These are phyloP conservation scores for Eucalyptus lansdowneana DNA, from an alignment of 345 rosid species.

Conservation along the genomic window DNA sequence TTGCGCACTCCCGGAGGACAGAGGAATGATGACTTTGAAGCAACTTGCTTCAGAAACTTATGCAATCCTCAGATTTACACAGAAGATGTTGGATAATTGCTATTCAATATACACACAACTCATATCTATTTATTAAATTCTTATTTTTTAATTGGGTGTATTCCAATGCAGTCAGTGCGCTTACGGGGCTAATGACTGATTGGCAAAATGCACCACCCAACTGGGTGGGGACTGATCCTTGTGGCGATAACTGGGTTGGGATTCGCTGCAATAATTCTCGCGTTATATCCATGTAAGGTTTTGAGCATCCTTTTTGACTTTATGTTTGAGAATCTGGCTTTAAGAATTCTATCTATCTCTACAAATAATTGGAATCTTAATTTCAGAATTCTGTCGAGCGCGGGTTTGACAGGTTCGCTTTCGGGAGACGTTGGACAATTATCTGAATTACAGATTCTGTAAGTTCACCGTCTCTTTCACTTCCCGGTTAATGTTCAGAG, in stretches of 20 bases:
- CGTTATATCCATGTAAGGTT: slow-evolving; percentile 42
- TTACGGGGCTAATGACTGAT: slow-evolving; percentile 16
- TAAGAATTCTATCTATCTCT: neutral
- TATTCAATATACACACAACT: neutral
- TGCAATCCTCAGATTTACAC: neutral
- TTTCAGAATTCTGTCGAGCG: slow-evolving; percentile 49
- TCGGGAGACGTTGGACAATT: slow-evolving; percentile 38
- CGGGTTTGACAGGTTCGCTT: slow-evolving; percentile 44
- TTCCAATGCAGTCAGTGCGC: slow-evolving; percentile 23
- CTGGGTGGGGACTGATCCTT: slow-evolving; percentile 71
- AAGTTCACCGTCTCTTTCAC: neutral
- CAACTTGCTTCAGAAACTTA: neutral
- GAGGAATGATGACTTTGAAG: neutral
- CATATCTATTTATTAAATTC: neutral
- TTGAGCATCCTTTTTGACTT: neutral
- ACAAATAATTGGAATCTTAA: neutral
- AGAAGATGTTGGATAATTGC: neutral
- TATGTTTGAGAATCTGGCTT: neutral
- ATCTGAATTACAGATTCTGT: slow-evolving; percentile 55
- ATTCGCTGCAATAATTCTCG: slow-evolving; percentile 36
- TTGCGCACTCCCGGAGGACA: neutral
- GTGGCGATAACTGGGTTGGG: slow-evolving; percentile 64
- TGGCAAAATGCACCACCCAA: slow-evolving; percentile 44
- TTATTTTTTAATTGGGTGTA: neutral
- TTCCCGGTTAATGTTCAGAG: neutral